Base-by-base conservation (phyloP, 176 grass and related monocot species). In the Urochloa ruziziensis region DNA sequence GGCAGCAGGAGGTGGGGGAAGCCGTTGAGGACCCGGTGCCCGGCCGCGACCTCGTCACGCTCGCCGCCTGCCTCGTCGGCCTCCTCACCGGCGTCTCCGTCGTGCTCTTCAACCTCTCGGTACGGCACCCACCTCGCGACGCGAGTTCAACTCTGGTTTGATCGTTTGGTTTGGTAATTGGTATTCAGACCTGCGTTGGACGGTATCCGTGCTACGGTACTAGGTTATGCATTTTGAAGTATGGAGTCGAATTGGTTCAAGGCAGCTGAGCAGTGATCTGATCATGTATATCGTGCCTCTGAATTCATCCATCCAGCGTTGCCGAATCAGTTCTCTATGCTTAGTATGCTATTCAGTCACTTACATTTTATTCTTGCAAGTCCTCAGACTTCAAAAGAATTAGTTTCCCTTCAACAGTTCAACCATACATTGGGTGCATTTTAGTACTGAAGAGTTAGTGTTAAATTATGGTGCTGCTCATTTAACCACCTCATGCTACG, bases 51-150 rank as follows among this genome's bases (percentile, higher is more conserved):
- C 90, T 93, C 66, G 90, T 98, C 62, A 95, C 88, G 49, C 87
- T 98, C 60, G 81, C 89, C 5, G 96, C 93, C 61, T 98, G 96
- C 79, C 85, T 81, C n/a, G 91, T 98, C 37, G 96, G 96, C 28
- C 91, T 98, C 54, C 84, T 98, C 76, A 98, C 91, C 34, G 96
- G 96, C 76, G 80, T 95, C 46, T 82, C 78, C 6, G 89, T 95
- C 23, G 96, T 98, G 62, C 83, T 98, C 75, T 95, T 98, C 88
- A 98, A 98, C 57, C 84, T 75, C 67, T 86, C 91, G 54, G 96
- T 98, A 80, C 85, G 34, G 89, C 90, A 67, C 62, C 66, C 60
- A 35, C 18, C 17, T 73, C 53, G 19, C 62, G 1, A 18, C 21
- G 17, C 49, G 49, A 7, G 44, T 60, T 13, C 18, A 0, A 11